phyloP scores from a whole-genome alignment of 305 asterid genomes.

The Nicotiana rustica region DNA sequence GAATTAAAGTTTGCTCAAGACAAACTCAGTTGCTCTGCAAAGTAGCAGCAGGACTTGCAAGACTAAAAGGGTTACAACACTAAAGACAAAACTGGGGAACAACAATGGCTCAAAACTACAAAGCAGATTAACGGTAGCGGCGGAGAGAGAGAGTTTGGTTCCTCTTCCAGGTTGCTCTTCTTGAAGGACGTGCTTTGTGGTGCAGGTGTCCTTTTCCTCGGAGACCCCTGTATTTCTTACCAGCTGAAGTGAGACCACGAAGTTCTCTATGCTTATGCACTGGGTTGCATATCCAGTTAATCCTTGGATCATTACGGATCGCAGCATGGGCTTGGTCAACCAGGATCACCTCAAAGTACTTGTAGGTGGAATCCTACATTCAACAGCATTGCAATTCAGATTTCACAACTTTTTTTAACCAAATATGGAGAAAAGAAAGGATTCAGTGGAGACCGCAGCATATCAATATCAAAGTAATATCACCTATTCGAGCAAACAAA shows the following conservation, averaged over 20 bases:
- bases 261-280: constrained; percentile 32
- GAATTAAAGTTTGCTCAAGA: neutral
- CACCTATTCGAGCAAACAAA: too few relatives aligned
- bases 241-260: constrained; percentile 57
- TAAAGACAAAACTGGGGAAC: neutral
- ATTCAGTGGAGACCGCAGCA: neutral
- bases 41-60: neutral
- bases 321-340: constrained; percentile 50
- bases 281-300: constrained; percentile 58
- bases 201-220: constrained; percentile 51
- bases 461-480: neutral
- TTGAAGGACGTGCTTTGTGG: too few relatives aligned
- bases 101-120: neutral
- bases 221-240: constrained; percentile 55
- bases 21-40: neutral
- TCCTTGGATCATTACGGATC: constrained; percentile 50
- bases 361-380: constrained; percentile 46
- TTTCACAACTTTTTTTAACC: constrained; percentile 11
- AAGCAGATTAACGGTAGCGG: constrained; percentile 47
- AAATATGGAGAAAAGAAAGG: neutral
- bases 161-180: too few relatives aligned
- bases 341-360: constrained; percentile 52
- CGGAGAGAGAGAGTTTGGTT: constrained; percentile 48
- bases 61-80: neutral
- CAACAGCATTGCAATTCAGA: neutral